Conservation (phyloP, 2,329 filamentous ascomycete genomes). For the Falciphora oryzae region DNA sequence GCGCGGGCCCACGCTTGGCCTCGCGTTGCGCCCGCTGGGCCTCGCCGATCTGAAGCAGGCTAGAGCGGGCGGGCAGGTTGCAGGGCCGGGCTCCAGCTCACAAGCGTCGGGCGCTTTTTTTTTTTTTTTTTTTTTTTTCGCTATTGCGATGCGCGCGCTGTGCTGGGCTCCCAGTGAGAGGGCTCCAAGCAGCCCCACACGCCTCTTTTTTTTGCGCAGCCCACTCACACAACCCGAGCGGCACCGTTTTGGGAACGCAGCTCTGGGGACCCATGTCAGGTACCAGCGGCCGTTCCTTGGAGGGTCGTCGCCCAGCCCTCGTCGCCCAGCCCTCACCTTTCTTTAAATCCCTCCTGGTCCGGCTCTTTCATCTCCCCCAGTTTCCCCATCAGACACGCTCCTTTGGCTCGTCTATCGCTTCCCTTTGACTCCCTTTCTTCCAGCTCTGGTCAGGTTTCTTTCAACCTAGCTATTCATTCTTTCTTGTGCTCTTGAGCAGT, state of each 20-base stretch:
- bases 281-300: neutral
- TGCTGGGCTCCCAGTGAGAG: neutral
- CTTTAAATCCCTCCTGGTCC: neutral
- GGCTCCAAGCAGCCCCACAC: neutral
- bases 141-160: neutral
- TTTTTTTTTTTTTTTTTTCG: neutral
- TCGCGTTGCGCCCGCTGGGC: neutral
- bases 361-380: neutral
- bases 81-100: neutral
- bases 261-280: neutral
- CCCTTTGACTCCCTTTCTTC: neutral
- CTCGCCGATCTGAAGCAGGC: neutral
- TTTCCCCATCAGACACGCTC: constrained; percentile 1
- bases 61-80: neutral
- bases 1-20: neutral
- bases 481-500: neutral
- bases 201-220: neutral
- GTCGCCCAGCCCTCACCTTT: neutral
- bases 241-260: neutral
- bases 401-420: neutral
- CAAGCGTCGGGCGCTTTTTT: no score
- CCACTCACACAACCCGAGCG: neutral
- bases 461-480: constrained; percentile 4
- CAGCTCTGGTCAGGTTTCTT: neutral
- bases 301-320: neutral